phyloP scores from a whole-genome alignment of 1,139 yeast genomes.

The Zygosaccharomyces pseudobailii region DNA sequence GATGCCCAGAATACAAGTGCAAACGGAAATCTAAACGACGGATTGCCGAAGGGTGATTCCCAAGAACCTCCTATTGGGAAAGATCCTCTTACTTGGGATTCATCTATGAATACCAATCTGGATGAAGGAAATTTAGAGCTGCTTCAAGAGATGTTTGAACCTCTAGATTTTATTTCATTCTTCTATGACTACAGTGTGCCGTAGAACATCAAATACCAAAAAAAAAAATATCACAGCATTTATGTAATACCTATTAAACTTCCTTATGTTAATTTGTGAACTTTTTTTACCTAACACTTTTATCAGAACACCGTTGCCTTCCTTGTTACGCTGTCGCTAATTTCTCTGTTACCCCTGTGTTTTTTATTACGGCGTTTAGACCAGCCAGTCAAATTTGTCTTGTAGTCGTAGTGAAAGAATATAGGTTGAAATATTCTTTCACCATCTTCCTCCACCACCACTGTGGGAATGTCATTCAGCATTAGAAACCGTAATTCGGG shows the following conservation, averaged over 20 bases:
- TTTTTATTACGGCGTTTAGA: conserved; percentile 14
- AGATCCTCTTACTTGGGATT: neutral
- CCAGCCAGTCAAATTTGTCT: conserved; percentile 34
- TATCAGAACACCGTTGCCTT: conserved; percentile 18
- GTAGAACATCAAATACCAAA: neutral
- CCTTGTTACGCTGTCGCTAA: conserved; percentile 18
- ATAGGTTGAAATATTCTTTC: conserved; percentile 34
- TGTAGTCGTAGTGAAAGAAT: conserved; percentile 32
- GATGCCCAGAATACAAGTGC: conserved; percentile 12
- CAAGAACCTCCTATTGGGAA: neutral
- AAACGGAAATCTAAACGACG: neutral
- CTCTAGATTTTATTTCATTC: conserved; percentile 25
- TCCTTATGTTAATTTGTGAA: neutral
- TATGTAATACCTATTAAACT: neutral
- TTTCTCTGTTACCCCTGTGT: conserved; percentile 11
- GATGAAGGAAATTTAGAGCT: conserved; percentile 13
- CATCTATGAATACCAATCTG: conserved; percentile 6
- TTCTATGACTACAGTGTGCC: conserved; percentile 6
- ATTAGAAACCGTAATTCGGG: conserved; percentile 36
- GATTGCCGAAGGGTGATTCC: conserved; percentile 1
- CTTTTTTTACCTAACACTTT: neutral
- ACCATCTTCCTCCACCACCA: conserved; percentile 29
- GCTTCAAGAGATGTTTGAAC: conserved; percentile 27
- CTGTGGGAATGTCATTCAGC: conserved; percentile 39
- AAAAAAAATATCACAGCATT: neutral